Percentiles rank a stretch among this genome's conserved stretches.
Conservation (phyloP, 805 yeast species). For the Ogataea polymorpha region DNA sequence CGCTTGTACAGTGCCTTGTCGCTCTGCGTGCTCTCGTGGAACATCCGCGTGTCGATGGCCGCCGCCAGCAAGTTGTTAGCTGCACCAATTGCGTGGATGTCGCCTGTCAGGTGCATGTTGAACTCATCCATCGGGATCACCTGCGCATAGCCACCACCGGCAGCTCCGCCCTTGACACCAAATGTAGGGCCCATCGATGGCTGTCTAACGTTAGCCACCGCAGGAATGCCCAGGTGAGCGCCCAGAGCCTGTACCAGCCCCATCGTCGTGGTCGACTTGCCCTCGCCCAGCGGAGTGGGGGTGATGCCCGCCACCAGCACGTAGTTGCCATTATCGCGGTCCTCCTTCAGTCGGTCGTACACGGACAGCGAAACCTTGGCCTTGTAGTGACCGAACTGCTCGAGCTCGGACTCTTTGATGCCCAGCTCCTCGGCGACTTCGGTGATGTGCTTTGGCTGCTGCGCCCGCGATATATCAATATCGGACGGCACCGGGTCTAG, state of each 20-base stretch:
- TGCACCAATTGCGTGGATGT: constrained; percentile 79
- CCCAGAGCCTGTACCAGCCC: constrained; percentile 81
- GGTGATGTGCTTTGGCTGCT: constrained; percentile 65
- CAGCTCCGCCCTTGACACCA: constrained; percentile 89
- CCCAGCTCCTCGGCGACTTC: constrained; percentile 71
- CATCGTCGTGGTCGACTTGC: constrained; percentile 80
- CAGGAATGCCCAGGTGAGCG: constrained; percentile 66
- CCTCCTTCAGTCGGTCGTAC: constrained; percentile 57
- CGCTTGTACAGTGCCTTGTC: constrained; percentile 72
- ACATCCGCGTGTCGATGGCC: constrained; percentile 82
- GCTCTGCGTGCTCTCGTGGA: constrained; percentile 74
- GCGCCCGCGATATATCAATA: constrained; percentile 73
- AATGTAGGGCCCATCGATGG: constrained; percentile 89
- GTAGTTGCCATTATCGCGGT: constrained; percentile 63
- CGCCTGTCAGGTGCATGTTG: constrained; percentile 84
- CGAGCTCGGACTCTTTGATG: constrained; percentile 62
- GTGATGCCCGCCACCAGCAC: constrained; percentile 80
- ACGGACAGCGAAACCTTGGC: constrained; percentile 70
- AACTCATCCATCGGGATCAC: constrained; percentile 88
- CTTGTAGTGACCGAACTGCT: constrained; percentile 71
- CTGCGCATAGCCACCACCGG: constrained; percentile 87
- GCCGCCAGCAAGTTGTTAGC: constrained; percentile 82
- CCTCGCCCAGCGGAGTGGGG: constrained; percentile 85
- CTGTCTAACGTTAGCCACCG: constrained; percentile 80
- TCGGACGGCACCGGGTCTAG: constrained; percentile 76